Base-by-base conservation (phyloP, 1,284 basidiomycete genomes). In the Ceratobasidium sp. region DNA sequence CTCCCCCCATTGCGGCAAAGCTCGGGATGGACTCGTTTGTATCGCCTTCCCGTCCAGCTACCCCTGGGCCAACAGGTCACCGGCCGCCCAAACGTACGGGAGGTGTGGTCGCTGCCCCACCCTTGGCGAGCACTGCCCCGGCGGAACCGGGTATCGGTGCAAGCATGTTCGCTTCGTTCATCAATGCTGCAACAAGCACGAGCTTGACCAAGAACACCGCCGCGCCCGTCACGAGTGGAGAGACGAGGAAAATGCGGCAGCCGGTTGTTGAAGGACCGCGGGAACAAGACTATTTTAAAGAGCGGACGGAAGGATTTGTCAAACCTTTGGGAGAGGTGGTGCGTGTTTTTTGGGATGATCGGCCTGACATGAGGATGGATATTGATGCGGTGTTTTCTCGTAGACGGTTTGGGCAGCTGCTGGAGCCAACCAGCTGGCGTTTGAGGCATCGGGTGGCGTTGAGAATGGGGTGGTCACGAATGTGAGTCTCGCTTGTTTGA, bases 331-430 rank as follows among this genome's bases (percentile, higher is more conserved):
- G 57, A 3, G 44, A 43, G 26, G 69, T 71, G 57, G 69, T 61
- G 28, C 23, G 69, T 61, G 18, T 61, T 21, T 49, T 66, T n/a
- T 43, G 49, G 35, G 11, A 38, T 26, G 18, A 32, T 38, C 18
- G 21, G 21, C 18, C 13, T n/a, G 30, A 38, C 18, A 57, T 35
- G 52, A n/a, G 13, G 35, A 38, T 38, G 35, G 11, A 11, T 14
- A 32, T 18, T 61, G 30, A 38, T 44, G n/a, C 18, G 14, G 50
- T 21, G 46, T 28, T 49, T 18, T 38, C 49, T 23, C 7, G 28
- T 23, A 72, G 70, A 62, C 50, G 47, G 30, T 72, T 26, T 72
- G 58, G 58, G 70, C 70, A 9, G 70, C 30, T 14, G 38, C 70
- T 23, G 70, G 70, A 4, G 47, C 58, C 13, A 23, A 52, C 7